Percentiles rank a stretch among this genome's conserved stretches.
phyloP scores from a whole-genome alignment of 345 rosid species.

The Arabidopsis arenosa region DNA sequence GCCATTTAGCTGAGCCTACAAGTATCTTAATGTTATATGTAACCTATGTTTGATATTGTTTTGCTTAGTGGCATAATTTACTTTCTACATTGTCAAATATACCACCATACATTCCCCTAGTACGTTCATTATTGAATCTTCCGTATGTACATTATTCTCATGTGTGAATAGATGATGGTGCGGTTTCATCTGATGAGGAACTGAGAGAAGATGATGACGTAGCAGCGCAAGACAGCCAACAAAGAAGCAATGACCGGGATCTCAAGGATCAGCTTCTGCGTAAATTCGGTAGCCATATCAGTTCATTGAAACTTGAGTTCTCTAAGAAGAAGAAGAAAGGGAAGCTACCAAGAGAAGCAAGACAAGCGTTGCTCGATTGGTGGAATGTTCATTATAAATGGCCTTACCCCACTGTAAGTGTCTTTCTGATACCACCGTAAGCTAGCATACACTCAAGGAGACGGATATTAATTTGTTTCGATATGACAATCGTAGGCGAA shows the following conservation, averaged over 20 bases:
- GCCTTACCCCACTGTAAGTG: slow-evolving; percentile 83
- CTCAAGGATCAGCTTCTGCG: slow-evolving; percentile 70
- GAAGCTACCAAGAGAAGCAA: slow-evolving; percentile 79
- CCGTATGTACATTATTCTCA: not conserved
- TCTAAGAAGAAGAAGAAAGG: slow-evolving; percentile 90
- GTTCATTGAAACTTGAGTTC: slow-evolving; percentile 75
- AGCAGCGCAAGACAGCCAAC: slow-evolving; percentile 50
- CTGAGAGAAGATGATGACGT: slow-evolving; percentile 63
- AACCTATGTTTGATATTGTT: not conserved
- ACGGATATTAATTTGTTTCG: not conserved
- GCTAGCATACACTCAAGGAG: not conserved
- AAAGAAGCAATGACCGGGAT: slow-evolving; percentile 58
- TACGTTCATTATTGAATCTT: not conserved
- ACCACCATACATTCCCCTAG: not conserved
- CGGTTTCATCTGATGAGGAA: slow-evolving; percentile 71
- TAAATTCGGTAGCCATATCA: slow-evolving; percentile 71
- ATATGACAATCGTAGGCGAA: not conserved
- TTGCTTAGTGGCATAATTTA: not conserved
- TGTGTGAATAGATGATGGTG: slow-evolving; percentile 57
- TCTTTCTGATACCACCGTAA: not conserved
- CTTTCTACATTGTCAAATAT: not conserved
- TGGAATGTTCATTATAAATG: slow-evolving; percentile 80
- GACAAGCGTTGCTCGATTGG: slow-evolving; percentile 76
- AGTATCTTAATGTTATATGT: not conserved
- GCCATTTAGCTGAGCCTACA: slow-evolving; percentile 10